Evolutionary conservation across 2,329 filamentous ascomycete species (phyloP).

Genomic region (Monosporascus sp.): DNA sequence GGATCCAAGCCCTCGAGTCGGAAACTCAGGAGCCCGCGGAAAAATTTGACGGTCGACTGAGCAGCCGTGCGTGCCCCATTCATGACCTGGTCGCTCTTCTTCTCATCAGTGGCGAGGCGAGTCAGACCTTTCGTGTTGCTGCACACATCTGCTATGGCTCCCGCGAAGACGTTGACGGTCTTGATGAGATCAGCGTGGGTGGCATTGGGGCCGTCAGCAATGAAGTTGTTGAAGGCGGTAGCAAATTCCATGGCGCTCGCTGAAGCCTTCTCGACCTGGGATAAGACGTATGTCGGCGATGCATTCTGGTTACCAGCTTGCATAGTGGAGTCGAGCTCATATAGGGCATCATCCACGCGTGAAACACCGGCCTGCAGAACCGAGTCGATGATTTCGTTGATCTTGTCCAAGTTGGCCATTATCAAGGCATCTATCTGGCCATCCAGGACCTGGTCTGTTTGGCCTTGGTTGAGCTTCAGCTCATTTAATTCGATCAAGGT

Average conservation of each 20-base stretch:
- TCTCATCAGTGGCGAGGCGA: slow-evolving; percentile 89
- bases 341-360: slow-evolving; percentile 91
- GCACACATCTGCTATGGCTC: slow-evolving; percentile 87
- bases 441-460: slow-evolving; percentile 75
- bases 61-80: slow-evolving; percentile 79
- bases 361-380: slow-evolving; percentile 90
- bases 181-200: slow-evolving; percentile 88
- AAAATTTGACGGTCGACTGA: slow-evolving; percentile 84
- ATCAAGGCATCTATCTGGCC: slow-evolving; percentile 88
- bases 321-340: slow-evolving; percentile 96
- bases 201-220: slow-evolving; percentile 90
- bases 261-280: slow-evolving; percentile 94
- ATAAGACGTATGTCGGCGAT: slow-evolving; percentile 88
- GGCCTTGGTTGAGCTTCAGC: slow-evolving; percentile 68
- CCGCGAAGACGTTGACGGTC: slow-evolving; percentile 83
- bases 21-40: slow-evolving; percentile 90
- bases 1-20: slow-evolving; percentile 85
- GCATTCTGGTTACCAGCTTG: slow-evolving; percentile 98
- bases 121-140: slow-evolving; percentile 95
- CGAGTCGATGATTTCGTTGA: slow-evolving; percentile 96
- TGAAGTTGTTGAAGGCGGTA: slow-evolving; percentile 96
- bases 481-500: slow-evolving; percentile 90
- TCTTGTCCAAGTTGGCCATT: slow-evolving; percentile 80
- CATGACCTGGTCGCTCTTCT: slow-evolving; percentile 82
- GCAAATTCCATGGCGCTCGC: slow-evolving; percentile 95